Evolutionary conservation across 352 stramenopile species (phyloP), one percentile per base, ranked within the genome.

Genomic region (Phytophthora podocarpi): DNA sequence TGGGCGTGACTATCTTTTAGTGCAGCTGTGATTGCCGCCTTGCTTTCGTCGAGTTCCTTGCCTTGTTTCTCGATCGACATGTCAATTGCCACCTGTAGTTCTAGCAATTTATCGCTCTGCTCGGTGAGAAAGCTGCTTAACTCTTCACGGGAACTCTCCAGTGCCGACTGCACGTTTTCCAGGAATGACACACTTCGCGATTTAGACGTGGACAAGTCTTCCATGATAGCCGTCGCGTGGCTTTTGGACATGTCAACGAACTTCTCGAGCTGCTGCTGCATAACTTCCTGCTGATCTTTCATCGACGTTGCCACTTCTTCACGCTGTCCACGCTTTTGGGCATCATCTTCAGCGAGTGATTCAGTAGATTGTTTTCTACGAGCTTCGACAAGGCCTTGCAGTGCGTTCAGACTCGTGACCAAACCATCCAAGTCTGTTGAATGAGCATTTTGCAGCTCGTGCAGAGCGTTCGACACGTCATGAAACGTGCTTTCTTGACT

Each of bases 361-460:
- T 76, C 36, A 3, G 43, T 43, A 31, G 36, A 18, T 34, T 81
- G 50, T n/a, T 24, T 35, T 52, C 36, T 72, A 13, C 54, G 61
- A 23, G 68, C 64, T 37, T 71, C 61, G 15, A 80, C 36, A 51
- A 87, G 51, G 4, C 26, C 42, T 46, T 79, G 59, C 15, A 85
- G 46, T 18, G 55, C 65, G 28, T 62, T 72, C 7, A 83, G 23
- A 47, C 35, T 72, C 39, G 56, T 67, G 21, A 68, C 37, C 28
- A 93, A 47, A 5, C 75, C 50, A 21, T 70, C 34, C 18, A 90
- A 35, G n/a, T 89, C 71, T 5, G 56, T 57, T 11, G 66, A 72
- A 51, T 93, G 80, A 16, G 51, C 39, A 10, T 63, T 61, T 20
- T 87, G 66, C 13, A 93, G 37, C 36, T 87, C 70, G 12, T 75